A percentile compares a stretch with the other conserved stretches of the same genome.
phyloP scores from a whole-genome alignment of 345 rosid genomes.

The Schrenkiella parvula region DNA sequence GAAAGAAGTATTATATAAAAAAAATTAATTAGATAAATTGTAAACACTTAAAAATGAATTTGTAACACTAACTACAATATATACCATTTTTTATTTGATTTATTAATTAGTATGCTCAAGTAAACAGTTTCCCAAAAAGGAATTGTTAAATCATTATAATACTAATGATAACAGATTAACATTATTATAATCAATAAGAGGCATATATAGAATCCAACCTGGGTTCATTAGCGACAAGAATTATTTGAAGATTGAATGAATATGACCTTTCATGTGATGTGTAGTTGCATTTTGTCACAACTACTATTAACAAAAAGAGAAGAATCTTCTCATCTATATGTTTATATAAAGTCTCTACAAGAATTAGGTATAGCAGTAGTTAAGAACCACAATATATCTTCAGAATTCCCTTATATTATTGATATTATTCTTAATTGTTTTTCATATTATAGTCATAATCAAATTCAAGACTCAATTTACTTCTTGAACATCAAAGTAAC shows the following conservation, averaged over 20 bases:
- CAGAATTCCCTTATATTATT: no score
- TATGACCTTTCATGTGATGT: constrained; percentile 31
- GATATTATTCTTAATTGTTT: no score
- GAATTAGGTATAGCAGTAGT: no score
- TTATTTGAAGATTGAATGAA: constrained; percentile 17
- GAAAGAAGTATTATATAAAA: no score
- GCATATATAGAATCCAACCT: constrained; percentile 19
- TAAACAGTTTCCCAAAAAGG: not conserved
- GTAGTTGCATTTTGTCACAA: constrained; percentile 25
- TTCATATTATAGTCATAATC: not conserved
- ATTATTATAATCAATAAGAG: not conserved
- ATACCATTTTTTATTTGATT: not conserved
- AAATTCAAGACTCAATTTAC: not conserved
- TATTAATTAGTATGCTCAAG: not conserved
- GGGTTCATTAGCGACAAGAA: not conserved
- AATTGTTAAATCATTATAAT: not conserved
- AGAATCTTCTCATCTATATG: not conserved
- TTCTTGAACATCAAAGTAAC: not conserved
- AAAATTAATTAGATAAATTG: no score
- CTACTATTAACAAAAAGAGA: constrained; percentile 20
- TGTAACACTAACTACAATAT: not conserved
- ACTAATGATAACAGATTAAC: not conserved
- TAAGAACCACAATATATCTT: no score
- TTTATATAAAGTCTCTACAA: not conserved
- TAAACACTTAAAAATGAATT: not conserved